Conservation (phyloP, 176 grass and related monocot genomes). For the Thinopyrum elongatum region DNA sequence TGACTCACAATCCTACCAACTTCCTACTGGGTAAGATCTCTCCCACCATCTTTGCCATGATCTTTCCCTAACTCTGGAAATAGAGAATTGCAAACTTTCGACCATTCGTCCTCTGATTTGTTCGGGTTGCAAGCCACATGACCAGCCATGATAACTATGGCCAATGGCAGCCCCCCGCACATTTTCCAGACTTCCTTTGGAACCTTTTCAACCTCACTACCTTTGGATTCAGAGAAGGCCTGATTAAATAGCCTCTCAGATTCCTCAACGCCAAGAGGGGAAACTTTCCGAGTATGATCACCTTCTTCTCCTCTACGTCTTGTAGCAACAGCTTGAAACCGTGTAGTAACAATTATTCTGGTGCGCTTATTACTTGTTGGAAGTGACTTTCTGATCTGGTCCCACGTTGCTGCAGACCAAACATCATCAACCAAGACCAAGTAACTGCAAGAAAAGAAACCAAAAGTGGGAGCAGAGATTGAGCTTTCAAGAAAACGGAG, state of each 20-base stretch:
- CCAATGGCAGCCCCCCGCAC: neutral
- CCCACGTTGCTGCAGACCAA: neutral
- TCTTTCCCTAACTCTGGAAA: neutral
- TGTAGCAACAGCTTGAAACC: conserved; percentile 4
- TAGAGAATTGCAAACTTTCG: neutral
- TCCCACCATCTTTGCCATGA: neutral
- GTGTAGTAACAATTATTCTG: neutral
- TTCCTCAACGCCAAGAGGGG: neutral
- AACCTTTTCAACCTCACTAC: neutral
- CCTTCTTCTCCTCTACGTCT: neutral
- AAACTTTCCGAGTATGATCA: neutral
- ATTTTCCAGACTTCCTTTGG: neutral
- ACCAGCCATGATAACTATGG: conserved; percentile 15
- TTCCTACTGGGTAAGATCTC: neutral
- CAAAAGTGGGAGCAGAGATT: neutral
- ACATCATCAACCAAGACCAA: neutral
- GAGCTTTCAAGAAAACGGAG: neutral
- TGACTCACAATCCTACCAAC: neutral
- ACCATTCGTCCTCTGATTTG: neutral
- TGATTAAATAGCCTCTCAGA: neutral
- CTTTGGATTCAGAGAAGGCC: neutral
- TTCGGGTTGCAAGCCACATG: neutral
- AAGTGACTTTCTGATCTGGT: neutral
- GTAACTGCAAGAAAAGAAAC: neutral
- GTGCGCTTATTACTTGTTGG: neutral